These are phyloP conservation scores for Eimeria praecox DNA, from an alignment of 169 alveolate species.

Conservation along the genomic window DNA sequence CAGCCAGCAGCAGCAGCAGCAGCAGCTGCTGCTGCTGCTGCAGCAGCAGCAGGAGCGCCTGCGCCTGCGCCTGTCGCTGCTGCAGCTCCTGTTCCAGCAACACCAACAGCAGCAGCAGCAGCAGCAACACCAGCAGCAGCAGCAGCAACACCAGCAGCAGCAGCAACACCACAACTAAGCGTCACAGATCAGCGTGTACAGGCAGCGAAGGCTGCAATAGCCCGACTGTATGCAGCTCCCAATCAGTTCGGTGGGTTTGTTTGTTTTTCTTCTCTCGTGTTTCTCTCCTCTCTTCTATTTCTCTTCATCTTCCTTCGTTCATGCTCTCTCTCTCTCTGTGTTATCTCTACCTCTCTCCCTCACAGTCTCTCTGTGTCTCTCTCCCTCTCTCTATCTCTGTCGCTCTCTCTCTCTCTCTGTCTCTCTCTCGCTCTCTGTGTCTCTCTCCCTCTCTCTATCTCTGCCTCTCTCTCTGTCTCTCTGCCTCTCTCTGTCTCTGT, in stretches of 20 bases:
- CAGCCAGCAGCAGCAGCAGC: background rate
- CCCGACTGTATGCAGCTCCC: slow-evolving; percentile 37
- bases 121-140: background rate
- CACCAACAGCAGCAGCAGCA: too few relatives aligned
- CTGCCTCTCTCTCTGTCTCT: background rate
- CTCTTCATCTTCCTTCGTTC: too few relatives aligned
- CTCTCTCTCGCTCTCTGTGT: too few relatives aligned
- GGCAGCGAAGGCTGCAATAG: slow-evolving; percentile 62
- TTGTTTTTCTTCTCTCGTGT: background rate
- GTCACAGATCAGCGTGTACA: slow-evolving; percentile 25
- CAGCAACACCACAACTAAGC: slow-evolving; percentile 18
- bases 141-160: slow-evolving; percentile 21
- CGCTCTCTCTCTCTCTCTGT: too few relatives aligned
- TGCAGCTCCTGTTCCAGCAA: too few relatives aligned
- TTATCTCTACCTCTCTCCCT: background rate
- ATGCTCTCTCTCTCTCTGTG: background rate
- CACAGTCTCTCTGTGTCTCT: background rate
- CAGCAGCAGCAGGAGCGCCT: too few relatives aligned
- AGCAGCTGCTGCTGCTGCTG: background rate
- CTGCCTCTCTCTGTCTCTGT: background rate
- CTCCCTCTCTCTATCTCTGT: too few relatives aligned
- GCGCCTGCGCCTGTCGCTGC: too few relatives aligned
- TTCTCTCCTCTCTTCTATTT: background rate
- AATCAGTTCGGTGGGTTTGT: background rate
- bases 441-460: too few relatives aligned